Percentiles rank a stretch among this genome's conserved stretches.
These are phyloP conservation scores for Xylaria castorea DNA, from an alignment of 495 filamentous ascomycete genomes.

Conservation along the genomic window DNA sequence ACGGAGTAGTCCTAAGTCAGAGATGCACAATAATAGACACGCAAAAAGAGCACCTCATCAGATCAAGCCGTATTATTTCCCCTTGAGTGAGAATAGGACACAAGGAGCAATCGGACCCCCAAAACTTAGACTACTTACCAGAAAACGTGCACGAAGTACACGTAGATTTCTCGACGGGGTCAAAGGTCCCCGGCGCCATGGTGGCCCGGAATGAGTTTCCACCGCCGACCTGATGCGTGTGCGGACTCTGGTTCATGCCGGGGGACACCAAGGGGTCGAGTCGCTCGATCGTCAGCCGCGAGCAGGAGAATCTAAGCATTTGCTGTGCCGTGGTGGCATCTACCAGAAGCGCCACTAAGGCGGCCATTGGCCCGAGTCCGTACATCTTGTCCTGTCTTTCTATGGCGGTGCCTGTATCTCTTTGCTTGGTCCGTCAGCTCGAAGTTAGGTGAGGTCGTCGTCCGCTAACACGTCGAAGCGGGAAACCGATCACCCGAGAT, in stretches of 20 bases:
- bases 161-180: conserved; percentile 35
- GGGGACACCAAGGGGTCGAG: conserved; percentile 38
- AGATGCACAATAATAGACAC: neutral
- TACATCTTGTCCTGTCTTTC: conserved; percentile 48
- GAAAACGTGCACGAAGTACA: conserved; percentile 45
- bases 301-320: conserved; percentile 50
- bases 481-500: neutral
- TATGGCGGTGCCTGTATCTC: neutral
- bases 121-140: neutral
- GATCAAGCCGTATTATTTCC: neutral
- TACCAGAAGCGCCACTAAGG: conserved; percentile 48
- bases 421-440: neutral
- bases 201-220: conserved; percentile 45
- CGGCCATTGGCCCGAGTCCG: conserved; percentile 48
- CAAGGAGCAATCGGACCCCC: neutral
- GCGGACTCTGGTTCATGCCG: conserved; percentile 40
- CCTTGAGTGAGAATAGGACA: neutral
- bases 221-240: conserved; percentile 53
- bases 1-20: neutral
- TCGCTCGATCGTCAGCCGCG: conserved; percentile 36
- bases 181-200: conserved; percentile 39
- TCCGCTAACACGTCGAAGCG: neutral
- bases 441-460: neutral
- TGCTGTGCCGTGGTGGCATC: conserved; percentile 48
- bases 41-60: neutral